phyloP scores from a whole-genome alignment of 2,329 filamentous ascomycete genomes.

The Immersiporthe knoxdaviesiana region DNA sequence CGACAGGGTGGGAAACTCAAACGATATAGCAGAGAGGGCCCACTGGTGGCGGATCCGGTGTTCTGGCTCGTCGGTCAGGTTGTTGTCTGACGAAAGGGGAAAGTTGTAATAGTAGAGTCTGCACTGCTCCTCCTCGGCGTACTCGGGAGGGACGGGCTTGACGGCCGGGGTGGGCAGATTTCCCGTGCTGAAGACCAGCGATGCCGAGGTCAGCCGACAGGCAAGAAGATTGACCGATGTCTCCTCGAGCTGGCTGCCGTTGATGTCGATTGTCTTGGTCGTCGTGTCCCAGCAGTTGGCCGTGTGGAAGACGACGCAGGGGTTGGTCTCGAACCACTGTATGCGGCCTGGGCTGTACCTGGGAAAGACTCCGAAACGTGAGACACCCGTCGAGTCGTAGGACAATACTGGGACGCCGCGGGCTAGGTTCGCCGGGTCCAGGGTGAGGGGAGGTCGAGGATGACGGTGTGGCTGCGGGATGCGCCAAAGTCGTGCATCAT shows the following conservation, averaged over 20 bases:
- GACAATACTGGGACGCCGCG: conserved; percentile 59
- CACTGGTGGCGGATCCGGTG: conserved; percentile 62
- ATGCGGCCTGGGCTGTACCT: conserved; percentile 59
- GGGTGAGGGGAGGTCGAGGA: conserved; percentile 70
- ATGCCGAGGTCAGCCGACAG: conserved; percentile 68
- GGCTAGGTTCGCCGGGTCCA: conserved; percentile 65
- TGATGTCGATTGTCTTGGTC: conserved; percentile 9
- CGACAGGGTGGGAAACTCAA: conserved; percentile 68
- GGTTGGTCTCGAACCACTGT: conserved; percentile 69
- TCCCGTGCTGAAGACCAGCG: conserved; percentile 66
- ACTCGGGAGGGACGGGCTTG: conserved; percentile 40
- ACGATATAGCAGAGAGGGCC: conserved; percentile 65
- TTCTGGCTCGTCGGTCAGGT: conserved; percentile 20
- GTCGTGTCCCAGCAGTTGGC: conserved; percentile 68
- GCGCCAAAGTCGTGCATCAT: conserved; percentile 81
- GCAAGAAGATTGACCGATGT: conserved; percentile 64
- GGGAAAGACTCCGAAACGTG: conserved; percentile 71
- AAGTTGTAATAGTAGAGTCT: conserved; percentile 72
- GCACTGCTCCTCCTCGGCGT: conserved; percentile 66
- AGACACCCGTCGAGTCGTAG: conserved; percentile 60
- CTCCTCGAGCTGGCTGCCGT: conserved; percentile 37
- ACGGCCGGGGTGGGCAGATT: conserved; percentile 60
- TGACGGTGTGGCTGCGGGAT: conserved; percentile 63
- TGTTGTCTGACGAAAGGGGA: conserved; percentile 40
- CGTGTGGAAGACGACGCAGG: conserved; percentile 73